Evolutionary conservation across 192 early-diverging fungal species (phyloP).

Genomic region (Spizellomyces punctatus): DNA sequence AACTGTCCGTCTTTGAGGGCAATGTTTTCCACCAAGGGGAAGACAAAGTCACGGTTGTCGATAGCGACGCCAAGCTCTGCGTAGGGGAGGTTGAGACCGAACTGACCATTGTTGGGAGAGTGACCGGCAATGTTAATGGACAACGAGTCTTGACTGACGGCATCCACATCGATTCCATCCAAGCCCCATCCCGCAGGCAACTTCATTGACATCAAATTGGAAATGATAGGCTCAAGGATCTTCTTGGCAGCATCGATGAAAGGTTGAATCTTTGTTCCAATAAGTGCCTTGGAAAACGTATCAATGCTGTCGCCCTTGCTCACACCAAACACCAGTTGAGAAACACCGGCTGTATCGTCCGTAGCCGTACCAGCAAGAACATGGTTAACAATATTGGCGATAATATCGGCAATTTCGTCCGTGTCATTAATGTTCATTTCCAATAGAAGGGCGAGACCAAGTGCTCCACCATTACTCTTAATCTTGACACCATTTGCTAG

Average conservation of each 20-base stretch:
- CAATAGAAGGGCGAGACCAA: constrained; percentile 2
- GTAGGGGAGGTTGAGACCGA: constrained; percentile 24
- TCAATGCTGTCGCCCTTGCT: constrained; percentile 22
- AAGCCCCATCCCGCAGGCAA: constrained; percentile 29
- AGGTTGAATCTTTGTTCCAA: not conserved
- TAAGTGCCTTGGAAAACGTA: constrained; percentile 20
- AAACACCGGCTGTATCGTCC: constrained; percentile 9
- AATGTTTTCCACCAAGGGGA: constrained; percentile 27
- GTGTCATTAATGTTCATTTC: constrained; percentile 27
- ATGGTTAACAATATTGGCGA: constrained; percentile 27
- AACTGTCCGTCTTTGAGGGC: constrained; percentile 20
- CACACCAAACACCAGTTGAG: constrained; percentile 15
- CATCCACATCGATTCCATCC: constrained; percentile 24
- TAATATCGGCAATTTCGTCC: constrained; percentile 14
- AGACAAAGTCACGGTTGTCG: constrained; percentile 17
- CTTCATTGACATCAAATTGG: not conserved
- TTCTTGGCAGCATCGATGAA: not conserved
- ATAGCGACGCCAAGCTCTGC: not conserved
- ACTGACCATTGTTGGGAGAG: constrained; percentile 31
- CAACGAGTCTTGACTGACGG: constrained; percentile 5
- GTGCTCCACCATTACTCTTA: constrained; percentile 1
- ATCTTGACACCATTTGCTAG: constrained; percentile 16
- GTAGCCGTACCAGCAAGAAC: constrained; percentile 12
- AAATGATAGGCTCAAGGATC: constrained; percentile 1
- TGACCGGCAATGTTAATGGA: constrained; percentile 23